Evolutionary conservation across 1,284 basidiomycete species (phyloP).

Genomic region (Singerocomus inundabilis): DNA sequence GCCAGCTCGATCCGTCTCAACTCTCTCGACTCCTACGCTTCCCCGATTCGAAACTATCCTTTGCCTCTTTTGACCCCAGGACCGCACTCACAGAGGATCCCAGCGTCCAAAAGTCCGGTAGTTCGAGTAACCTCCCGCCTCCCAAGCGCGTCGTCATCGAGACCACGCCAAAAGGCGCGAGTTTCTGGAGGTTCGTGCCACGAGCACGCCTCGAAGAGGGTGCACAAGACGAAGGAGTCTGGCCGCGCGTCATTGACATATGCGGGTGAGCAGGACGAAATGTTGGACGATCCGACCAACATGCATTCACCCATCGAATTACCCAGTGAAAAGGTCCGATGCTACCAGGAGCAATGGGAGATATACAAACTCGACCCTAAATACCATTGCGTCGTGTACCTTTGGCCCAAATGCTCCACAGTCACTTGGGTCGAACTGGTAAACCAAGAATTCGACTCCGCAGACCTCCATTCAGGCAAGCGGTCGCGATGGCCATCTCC

Average conservation of each 20-base stretch:
- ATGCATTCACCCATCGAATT: constrained; percentile 12
- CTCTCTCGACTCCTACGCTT: constrained; percentile 53
- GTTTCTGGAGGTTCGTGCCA: constrained; percentile 73
- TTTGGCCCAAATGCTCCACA: constrained; percentile 41
- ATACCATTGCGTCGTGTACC: constrained; percentile 61
- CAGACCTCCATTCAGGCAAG: constrained; percentile 22
- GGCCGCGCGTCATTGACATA: constrained; percentile 63
- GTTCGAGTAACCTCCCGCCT: constrained; percentile 48
- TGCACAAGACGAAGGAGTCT: constrained; percentile 60
- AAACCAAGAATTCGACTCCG: constrained; percentile 12
- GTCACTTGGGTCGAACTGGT: constrained; percentile 35
- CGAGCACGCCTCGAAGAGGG: constrained; percentile 56
- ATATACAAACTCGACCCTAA: constrained; percentile 73
- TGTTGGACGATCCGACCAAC: constrained; percentile 2
- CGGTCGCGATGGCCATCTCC: constrained; percentile 33
- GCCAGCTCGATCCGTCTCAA: constrained; percentile 60
- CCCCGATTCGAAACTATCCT: constrained; percentile 53
- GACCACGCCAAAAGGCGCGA: constrained; percentile 48
- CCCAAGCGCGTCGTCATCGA: constrained; percentile 73
- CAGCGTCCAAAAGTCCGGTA: constrained; percentile 39
- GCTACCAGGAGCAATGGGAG: constrained; percentile 77
- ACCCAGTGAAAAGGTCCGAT: constrained; percentile 46
- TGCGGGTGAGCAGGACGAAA: constrained; percentile 54
- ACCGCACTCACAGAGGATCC: constrained; percentile 49
- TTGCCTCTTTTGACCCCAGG: constrained; percentile 67